These are phyloP conservation scores for Boechera stricta DNA, from an alignment of 345 rosid genomes.

Conservation along the genomic window DNA sequence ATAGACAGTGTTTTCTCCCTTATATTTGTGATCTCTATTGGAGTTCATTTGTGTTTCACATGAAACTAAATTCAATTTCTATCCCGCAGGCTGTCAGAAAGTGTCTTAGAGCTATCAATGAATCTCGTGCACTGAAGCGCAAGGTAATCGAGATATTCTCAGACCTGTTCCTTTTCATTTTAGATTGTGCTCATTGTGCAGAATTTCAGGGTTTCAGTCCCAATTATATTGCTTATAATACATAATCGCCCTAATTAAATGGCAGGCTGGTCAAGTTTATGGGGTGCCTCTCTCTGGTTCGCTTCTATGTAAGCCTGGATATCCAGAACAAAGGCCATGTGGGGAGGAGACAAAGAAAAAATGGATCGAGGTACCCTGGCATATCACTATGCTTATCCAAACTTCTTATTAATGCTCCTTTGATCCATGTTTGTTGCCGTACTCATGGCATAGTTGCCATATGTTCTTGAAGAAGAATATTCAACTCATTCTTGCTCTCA, in stretches of 20 bases:
- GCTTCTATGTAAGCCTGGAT: conserved; percentile 78
- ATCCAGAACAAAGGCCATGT: conserved; percentile 82
- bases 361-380: conserved; percentile 90
- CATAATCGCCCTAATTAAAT: conserved; percentile 20
- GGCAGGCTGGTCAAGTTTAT: conserved; percentile 98
- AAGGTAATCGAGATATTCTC: conserved; percentile 61
- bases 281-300: conserved; percentile 93
- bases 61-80: conserved; percentile 16
- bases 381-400: conserved; percentile 16
- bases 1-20: conserved; percentile 10
- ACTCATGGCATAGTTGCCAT: conserved; percentile 16
- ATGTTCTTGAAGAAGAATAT: conserved; percentile 17
- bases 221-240: conserved; percentile 22
- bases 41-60: conserved; percentile 21
- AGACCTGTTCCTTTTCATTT: conserved; percentile 25
- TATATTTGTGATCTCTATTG: conserved; percentile 6
- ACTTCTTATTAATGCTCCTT: conserved; percentile 17
- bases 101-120: conserved; percentile 89
- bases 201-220: conserved; percentile 28
- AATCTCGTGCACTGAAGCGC: conserved; percentile 96
- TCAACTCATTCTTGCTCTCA: conserved; percentile 30
- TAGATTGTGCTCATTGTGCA: conserved; percentile 15
- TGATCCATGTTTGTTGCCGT: conserved; percentile 15
- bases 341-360: conserved; percentile 86
- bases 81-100: conserved; percentile 77